These are phyloP conservation scores for Camellia granthamiana DNA, from an alignment of 148 eudicot species.

Conservation along the genomic window DNA sequence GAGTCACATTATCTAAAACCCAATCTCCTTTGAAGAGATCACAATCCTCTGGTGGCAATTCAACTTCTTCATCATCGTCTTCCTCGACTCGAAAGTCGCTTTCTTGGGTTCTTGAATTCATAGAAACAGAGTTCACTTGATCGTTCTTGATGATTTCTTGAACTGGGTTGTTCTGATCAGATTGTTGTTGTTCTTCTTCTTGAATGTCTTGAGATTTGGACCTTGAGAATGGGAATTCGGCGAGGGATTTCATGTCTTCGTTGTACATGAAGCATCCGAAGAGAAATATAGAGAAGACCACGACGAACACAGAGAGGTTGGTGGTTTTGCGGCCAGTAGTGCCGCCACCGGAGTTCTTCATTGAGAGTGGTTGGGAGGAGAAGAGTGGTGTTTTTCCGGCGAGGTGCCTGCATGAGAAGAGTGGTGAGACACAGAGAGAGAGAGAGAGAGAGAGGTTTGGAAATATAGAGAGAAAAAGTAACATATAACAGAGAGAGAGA, in stretches of 20 bases:
- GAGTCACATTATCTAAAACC: constrained; percentile 74
- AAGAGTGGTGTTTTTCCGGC: constrained; percentile 40
- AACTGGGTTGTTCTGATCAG: constrained; percentile 16
- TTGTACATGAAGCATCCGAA: constrained; percentile 88
- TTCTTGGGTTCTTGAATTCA: constrained; percentile 29
- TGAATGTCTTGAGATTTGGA: constrained; percentile 44
- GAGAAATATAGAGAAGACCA: constrained; percentile 58
- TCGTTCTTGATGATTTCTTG: constrained; percentile 19
- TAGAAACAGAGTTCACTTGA: constrained; percentile 2
- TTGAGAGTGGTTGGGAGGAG: constrained; percentile 28
- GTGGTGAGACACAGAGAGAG: not conserved
- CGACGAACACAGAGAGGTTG: constrained; percentile 60
- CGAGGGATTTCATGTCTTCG: constrained; percentile 81
- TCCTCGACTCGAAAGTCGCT: constrained; percentile 29
- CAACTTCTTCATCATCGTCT: constrained; percentile 52
- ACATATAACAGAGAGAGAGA: constrained; percentile 6
- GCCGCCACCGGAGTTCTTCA: constrained; percentile 30
- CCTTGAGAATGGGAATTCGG: constrained; percentile 73
- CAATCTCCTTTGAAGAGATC: constrained; percentile 79
- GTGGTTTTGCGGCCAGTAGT: constrained; percentile 26
- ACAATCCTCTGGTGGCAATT: constrained; percentile 65
- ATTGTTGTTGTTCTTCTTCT: constrained; percentile 6
- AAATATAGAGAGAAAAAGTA: constrained; percentile 24
- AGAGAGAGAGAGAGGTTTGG: constrained; percentile 16
- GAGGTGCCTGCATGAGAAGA: constrained; percentile 39